Evolutionary conservation across 2,329 filamentous ascomycete species (phyloP).

Genomic region (Fusarium longipes): DNA sequence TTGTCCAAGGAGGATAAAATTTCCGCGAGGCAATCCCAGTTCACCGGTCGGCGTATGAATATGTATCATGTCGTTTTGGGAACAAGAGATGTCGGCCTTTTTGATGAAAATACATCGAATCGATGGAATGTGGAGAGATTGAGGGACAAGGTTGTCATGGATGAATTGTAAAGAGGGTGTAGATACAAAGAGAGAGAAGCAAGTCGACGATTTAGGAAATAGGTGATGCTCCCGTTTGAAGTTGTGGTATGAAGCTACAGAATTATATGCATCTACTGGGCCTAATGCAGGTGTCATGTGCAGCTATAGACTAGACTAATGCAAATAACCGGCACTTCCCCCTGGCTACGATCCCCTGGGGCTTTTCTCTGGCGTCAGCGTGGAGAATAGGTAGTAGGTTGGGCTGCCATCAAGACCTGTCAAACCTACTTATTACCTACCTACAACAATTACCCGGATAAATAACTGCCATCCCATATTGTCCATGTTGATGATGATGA

Average conservation of each 20-base stretch:
- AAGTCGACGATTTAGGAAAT: slow-evolving; percentile 45
- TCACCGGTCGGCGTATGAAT: slow-evolving; percentile 13
- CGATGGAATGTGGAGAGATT: slow-evolving; percentile 31
- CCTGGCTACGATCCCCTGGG: slow-evolving; percentile 30
- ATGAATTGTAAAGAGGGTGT: slow-evolving; percentile 32
- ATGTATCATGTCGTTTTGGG: slow-evolving; percentile 19
- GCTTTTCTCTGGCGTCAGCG: too few relatives aligned
- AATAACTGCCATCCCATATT: slow-evolving; percentile 10
- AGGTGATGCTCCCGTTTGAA: slow-evolving; percentile 36
- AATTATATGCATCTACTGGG: slow-evolving; percentile 22
- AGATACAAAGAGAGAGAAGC: slow-evolving; percentile 25
- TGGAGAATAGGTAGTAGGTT: too few relatives aligned
- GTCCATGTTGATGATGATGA: slow-evolving; percentile 17
- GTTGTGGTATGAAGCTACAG: slow-evolving; percentile 28
- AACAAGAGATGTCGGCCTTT: slow-evolving; percentile 28
- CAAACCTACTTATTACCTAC: too few relatives aligned
- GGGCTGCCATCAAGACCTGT: too few relatives aligned
- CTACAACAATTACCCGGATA: slow-evolving; percentile 15
- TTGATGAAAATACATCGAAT: slow-evolving; percentile 23
- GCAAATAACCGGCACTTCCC: slow-evolving; percentile 36
- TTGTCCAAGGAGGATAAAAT: slow-evolving; percentile 7
- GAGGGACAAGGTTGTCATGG: slow-evolving; percentile 11
- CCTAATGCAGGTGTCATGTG: slow-evolving; percentile 16
- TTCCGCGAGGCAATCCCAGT: slow-evolving; percentile 13
- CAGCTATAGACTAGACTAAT: slow-evolving; percentile 33